Conservation (phyloP, 768 basidiomycete genomes). For the Panus rudis region DNA sequence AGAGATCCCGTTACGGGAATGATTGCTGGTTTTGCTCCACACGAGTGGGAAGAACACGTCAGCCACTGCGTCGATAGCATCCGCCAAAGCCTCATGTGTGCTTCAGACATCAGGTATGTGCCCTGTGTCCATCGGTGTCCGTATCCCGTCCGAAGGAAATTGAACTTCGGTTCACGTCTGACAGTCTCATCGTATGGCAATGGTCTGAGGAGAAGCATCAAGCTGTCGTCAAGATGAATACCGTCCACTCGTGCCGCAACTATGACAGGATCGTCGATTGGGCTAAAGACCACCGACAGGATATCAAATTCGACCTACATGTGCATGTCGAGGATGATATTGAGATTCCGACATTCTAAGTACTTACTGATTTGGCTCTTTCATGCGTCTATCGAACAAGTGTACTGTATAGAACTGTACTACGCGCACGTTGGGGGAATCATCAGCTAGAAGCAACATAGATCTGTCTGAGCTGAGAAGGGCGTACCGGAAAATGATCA, state of each 20-base stretch:
- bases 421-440: too few relatives aligned
- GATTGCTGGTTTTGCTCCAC: not conserved
- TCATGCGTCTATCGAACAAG: too few relatives aligned
- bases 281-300: slow-evolving; percentile 2
- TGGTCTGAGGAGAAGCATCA: not conserved
- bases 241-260: slow-evolving; percentile 4
- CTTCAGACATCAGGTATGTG: slow-evolving; percentile 5
- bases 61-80: slow-evolving; percentile 6
- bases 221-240: not conserved
- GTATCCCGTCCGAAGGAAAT: not conserved
- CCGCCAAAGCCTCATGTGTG: slow-evolving; percentile 4
- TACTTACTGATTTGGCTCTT: too few relatives aligned
- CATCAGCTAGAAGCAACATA: too few relatives aligned
- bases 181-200: slow-evolving; percentile 3
- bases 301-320: not conserved
- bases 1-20: slow-evolving; percentile 2
- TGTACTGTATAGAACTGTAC: too few relatives aligned
- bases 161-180: not conserved
- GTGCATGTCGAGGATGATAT: not conserved
- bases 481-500: too few relatives aligned
- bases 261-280: slow-evolving; percentile 5
- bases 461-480: too few relatives aligned
- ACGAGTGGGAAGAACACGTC: slow-evolving; percentile 1
- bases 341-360: not conserved
- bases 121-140: not conserved